These are phyloP conservation scores for Mycocentrospora acerina DNA, from an alignment of 2,329 filamentous ascomycete species.

Conservation along the genomic window DNA sequence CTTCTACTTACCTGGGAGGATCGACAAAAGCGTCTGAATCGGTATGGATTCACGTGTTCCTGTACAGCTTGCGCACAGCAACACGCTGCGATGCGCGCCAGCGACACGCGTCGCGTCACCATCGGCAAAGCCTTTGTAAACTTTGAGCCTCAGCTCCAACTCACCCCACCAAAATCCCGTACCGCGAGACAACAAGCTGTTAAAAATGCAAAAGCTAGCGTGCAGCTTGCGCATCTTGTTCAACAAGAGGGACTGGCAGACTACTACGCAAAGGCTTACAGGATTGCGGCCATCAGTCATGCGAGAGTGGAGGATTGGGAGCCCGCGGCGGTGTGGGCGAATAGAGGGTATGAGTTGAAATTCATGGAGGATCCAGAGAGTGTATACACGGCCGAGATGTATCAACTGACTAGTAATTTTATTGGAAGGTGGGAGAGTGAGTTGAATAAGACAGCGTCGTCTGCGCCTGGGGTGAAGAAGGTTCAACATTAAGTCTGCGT, in stretches of 20 bases:
- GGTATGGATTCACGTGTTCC: constrained; percentile 40
- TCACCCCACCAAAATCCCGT: constrained; percentile 21
- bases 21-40: constrained; percentile 34
- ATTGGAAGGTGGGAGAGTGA: constrained; percentile 33
- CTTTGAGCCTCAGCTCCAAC: constrained; percentile 28
- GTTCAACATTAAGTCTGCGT: no score
- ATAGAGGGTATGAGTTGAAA: constrained; percentile 32
- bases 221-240: constrained; percentile 31
- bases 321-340: constrained; percentile 32
- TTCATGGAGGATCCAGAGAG: constrained; percentile 32
- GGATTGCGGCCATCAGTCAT: constrained; percentile 33
- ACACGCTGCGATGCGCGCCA: constrained; percentile 13
- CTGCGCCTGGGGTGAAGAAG: no score
- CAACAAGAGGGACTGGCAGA: constrained; percentile 38
- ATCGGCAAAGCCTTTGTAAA: constrained; percentile 29
- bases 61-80: constrained; percentile 42
- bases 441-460: constrained; percentile 11
- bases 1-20: constrained; percentile 31
- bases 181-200: constrained; percentile 24
- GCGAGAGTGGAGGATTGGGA: constrained; percentile 33
- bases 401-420: constrained; percentile 29
- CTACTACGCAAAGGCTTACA: constrained; percentile 38
- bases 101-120: constrained; percentile 29
- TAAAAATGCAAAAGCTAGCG: constrained; percentile 29
- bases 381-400: constrained; percentile 30